phyloP scores from a whole-genome alignment of 768 basidiomycete genomes.

The Pleurotus pulmonarius region DNA sequence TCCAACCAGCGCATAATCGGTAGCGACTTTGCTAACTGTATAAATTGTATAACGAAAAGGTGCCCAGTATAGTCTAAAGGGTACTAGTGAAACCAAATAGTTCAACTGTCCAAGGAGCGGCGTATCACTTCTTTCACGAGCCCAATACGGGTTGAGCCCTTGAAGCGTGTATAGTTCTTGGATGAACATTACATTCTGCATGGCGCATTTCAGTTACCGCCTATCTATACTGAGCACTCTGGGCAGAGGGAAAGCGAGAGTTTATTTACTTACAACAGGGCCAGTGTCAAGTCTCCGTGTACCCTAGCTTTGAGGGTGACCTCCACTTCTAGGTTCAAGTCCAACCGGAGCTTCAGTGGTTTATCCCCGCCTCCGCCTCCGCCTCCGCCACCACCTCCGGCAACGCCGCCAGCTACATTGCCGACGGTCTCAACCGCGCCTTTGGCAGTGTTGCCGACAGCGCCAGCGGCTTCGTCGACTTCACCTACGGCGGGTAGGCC shows the following conservation, averaged over 20 bases:
- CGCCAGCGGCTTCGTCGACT: conserved; percentile 11
- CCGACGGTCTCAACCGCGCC: conserved; percentile 9
- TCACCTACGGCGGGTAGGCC: conserved; percentile 17
- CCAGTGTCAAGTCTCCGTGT: conserved; percentile 13
- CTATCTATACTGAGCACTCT: not conserved
- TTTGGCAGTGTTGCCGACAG: conserved; percentile 12
- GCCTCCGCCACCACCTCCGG: conserved; percentile 9
- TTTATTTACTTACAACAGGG: conserved; percentile 12
- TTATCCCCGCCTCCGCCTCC: conserved; percentile 11
- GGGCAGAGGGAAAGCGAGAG: not conserved
- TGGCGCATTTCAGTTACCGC: not conserved
- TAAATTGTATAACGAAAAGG: no score
- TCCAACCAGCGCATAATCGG: no score
- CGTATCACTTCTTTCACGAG: no score
- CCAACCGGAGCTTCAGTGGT: conserved; percentile 11
- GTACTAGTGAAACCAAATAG: no score
- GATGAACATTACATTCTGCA: not conserved
- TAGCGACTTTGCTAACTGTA: no score
- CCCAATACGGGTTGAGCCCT: no score
- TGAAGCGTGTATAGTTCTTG: not conserved
- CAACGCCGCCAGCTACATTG: conserved; percentile 5
- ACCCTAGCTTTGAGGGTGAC: conserved; percentile 12
- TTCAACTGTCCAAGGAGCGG: no score
- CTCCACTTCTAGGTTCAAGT: conserved; percentile 13
- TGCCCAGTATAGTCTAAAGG: no score